A percentile compares a stretch with the other conserved stretches of the same genome.
Conservation (phyloP, 1,284 basidiomycete genomes). For the Mycena citricolor region DNA sequence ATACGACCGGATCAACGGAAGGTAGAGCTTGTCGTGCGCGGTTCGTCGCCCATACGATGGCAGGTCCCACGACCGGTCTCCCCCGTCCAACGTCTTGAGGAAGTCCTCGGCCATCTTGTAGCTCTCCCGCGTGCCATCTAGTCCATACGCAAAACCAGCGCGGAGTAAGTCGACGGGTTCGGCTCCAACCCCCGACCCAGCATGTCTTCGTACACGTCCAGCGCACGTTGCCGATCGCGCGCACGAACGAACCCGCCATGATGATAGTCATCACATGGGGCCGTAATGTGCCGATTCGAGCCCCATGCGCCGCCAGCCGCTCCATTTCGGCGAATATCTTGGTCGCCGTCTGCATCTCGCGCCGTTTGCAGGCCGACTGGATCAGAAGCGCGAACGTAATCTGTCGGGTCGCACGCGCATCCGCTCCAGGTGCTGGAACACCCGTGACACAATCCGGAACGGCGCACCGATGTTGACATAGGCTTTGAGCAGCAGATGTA, state of each 20-base stretch:
- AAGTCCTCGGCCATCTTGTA: constrained; percentile 63
- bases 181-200: constrained; percentile 64
- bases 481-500: constrained; percentile 82
- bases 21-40: constrained; percentile 57
- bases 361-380: constrained; percentile 81
- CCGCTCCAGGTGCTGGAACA: constrained; percentile 63
- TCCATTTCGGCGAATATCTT: constrained; percentile 74
- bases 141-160: constrained; percentile 68
- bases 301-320: constrained; percentile 36
- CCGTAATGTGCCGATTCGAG: constrained; percentile 28
- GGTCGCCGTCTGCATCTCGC: constrained; percentile 65
- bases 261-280: constrained; percentile 71
- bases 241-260: constrained; percentile 76
- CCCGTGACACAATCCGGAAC: constrained; percentile 59
- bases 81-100: constrained; percentile 40
- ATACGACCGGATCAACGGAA: constrained; percentile 64
- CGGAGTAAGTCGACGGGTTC: constrained; percentile 68
- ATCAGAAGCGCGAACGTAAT: constrained; percentile 77
- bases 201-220: constrained; percentile 78
- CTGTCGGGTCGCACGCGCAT: constrained; percentile 56
- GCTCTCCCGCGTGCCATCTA: constrained; percentile 47
- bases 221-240: constrained; percentile 59
- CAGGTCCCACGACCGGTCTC: constrained; percentile 40
- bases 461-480: constrained; percentile 83
- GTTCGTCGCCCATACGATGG: constrained; percentile 38